phyloP scores from a whole-genome alignment of 1,139 yeast genomes.

The Pichia sp. region DNA sequence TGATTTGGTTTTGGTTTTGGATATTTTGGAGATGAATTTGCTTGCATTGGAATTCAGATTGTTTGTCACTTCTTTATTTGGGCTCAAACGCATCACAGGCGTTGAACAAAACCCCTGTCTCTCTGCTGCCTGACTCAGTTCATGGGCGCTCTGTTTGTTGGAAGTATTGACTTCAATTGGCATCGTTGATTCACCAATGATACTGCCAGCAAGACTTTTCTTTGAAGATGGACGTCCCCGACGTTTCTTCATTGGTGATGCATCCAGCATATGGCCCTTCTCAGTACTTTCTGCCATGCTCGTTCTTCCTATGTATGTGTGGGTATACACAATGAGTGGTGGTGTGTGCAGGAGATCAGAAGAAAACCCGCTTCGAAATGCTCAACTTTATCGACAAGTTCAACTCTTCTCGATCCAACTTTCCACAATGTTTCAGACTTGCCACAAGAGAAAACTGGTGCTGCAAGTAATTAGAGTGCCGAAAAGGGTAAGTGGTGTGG shows the following conservation, averaged over 20 bases:
- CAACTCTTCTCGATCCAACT: neutral
- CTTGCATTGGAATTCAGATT: neutral
- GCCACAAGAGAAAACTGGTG: neutral
- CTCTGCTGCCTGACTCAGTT: conserved; percentile 19
- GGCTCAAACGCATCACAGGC: conserved; percentile 35
- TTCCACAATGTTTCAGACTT: conserved; percentile 5
- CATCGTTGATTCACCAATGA: conserved; percentile 28
- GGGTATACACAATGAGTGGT: no score
- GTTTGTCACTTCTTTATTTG: conserved; percentile 19
- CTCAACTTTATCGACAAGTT: neutral
- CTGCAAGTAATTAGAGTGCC: conserved; percentile 10
- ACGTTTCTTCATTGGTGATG: conserved; percentile 26
- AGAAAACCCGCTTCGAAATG: no score
- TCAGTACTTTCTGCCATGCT: neutral
- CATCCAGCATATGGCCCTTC: conserved; percentile 2
- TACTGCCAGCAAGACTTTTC: conserved; percentile 16
- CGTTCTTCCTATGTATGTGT: no score
- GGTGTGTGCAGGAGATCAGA: neutral
- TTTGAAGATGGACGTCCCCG: conserved; percentile 33
- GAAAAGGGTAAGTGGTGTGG: conserved; percentile 7
- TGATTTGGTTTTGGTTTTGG: conserved; percentile 5
- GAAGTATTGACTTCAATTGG: conserved; percentile 20
- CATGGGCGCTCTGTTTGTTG: conserved; percentile 6
- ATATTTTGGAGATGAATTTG: neutral
- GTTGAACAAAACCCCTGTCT: conserved; percentile 33